A percentile compares a stretch with the other conserved stretches of the same genome.
These are phyloP conservation scores for Erigeron canadensis DNA, from an alignment of 129 eudicot species.

Conservation along the genomic window DNA sequence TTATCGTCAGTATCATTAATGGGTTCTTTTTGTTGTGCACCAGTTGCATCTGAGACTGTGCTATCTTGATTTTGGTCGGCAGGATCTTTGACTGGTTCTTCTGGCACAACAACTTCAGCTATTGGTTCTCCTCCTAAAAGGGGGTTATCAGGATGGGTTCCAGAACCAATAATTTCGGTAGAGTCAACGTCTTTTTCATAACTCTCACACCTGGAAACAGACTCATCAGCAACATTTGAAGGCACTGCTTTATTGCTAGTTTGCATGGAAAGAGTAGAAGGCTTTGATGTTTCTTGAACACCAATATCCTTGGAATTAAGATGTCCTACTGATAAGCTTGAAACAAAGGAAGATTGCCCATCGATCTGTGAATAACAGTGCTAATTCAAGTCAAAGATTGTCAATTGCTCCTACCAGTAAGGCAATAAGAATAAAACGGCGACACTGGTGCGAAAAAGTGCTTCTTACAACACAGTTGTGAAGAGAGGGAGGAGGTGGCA, in stretches of 20 bases:
- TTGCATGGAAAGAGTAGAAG: slow-evolving; percentile 28
- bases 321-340: slow-evolving; percentile 29
- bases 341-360: slow-evolving; percentile 33
- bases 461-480: too few relatives aligned
- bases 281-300: slow-evolving; percentile 27
- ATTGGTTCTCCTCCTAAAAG: slow-evolving; percentile 19
- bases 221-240: slow-evolving; percentile 9
- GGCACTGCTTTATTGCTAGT: slow-evolving; percentile 23
- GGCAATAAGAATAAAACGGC: background rate
- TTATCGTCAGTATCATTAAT: slow-evolving; percentile 15
- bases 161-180: slow-evolving; percentile 6
- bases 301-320: slow-evolving; percentile 6
- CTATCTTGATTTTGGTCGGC: slow-evolving; percentile 26
- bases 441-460: background rate
- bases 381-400: slow-evolving; percentile 19
- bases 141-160: slow-evolving; percentile 18
- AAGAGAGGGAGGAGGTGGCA: too few relatives aligned
- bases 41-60: slow-evolving; percentile 23
- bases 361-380: slow-evolving; percentile 37
- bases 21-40: slow-evolving; percentile 18
- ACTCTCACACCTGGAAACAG: slow-evolving; percentile 21
- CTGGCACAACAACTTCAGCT: slow-evolving; percentile 29
- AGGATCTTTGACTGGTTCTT: slow-evolving; percentile 33
- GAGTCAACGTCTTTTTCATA: slow-evolving; percentile 15
- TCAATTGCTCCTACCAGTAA: background rate